phyloP scores from a whole-genome alignment of 106 monocot genomes.

The Triglochin maritima region DNA sequence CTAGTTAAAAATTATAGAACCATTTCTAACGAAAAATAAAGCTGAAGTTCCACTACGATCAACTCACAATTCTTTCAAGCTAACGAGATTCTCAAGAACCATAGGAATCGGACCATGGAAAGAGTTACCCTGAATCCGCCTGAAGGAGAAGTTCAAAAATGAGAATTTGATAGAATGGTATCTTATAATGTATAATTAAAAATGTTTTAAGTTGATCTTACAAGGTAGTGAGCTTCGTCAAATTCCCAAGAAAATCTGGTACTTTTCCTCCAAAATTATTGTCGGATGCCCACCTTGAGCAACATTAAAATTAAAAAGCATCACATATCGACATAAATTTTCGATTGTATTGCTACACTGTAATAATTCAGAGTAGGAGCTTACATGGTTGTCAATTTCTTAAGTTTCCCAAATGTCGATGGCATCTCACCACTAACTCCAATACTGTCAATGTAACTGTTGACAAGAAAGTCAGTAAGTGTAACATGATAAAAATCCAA shows the following conservation, averaged over 20 bases:
- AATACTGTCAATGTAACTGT: conserved; percentile 12
- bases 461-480: neutral
- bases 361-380: neutral
- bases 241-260: conserved; percentile 16
- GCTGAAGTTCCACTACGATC: neutral
- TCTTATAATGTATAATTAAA: neutral
- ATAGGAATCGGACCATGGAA: conserved; percentile 16
- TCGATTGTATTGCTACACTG: no score
- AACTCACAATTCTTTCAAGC: conserved; percentile 8
- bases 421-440: conserved; percentile 21
- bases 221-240: conserved; percentile 4
- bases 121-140: conserved; percentile 16
- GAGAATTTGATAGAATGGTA: neutral
- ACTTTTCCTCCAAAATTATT: conserved; percentile 20
- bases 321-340: no score
- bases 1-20: neutral
- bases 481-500: neutral
- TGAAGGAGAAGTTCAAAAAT: neutral
- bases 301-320: neutral
- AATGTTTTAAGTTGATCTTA: conserved; percentile 5
- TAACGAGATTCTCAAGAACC: neutral
- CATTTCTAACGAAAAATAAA: neutral
- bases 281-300: conserved; percentile 9
- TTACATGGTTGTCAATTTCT: conserved; percentile 8
- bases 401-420: conserved; percentile 9